phyloP scores from a whole-genome alignment of 2,329 filamentous ascomycete species.

The Penicillium sp. region DNA sequence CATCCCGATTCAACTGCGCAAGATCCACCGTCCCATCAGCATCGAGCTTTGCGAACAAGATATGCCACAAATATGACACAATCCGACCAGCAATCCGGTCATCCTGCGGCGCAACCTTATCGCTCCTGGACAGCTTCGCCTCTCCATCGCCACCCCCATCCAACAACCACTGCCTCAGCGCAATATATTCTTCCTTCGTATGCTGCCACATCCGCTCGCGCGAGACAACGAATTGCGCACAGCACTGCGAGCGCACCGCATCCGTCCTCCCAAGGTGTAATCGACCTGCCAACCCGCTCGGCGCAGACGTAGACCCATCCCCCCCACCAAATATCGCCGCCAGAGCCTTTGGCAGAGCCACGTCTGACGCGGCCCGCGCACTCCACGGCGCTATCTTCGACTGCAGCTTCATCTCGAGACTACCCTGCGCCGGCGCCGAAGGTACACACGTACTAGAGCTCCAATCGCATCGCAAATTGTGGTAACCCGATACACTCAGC shows the following conservation, averaged over 20 bases:
- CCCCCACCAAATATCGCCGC: slow-evolving; percentile 39
- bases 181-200: slow-evolving; percentile 53
- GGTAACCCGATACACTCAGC: slow-evolving; percentile 45
- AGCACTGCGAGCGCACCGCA: slow-evolving; percentile 54
- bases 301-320: slow-evolving; percentile 30
- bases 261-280: slow-evolving; percentile 44
- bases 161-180: slow-evolving; percentile 57
- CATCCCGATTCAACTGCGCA: slow-evolving; percentile 38
- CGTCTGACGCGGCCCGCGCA: slow-evolving; percentile 44
- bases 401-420: slow-evolving; percentile 44
- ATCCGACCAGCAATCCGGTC: slow-evolving; percentile 50
- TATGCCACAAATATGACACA: slow-evolving; percentile 54
- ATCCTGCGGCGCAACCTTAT: slow-evolving; percentile 42
- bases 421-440: slow-evolving; percentile 42
- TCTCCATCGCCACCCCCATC: slow-evolving; percentile 33
- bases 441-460: slow-evolving; percentile 46
- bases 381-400: slow-evolving; percentile 48
- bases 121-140: slow-evolving; percentile 4
- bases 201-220: slow-evolving; percentile 53
- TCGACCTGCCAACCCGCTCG: not conserved
- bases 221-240: slow-evolving; percentile 59
- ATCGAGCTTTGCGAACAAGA: slow-evolving; percentile 45
- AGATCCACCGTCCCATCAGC: slow-evolving; percentile 34
- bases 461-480: slow-evolving; percentile 56
- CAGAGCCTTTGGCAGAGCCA: slow-evolving; percentile 39